Evolutionary conservation across 1,284 basidiomycete genomes (phyloP).

Genomic region (Mixia osmundae): DNA sequence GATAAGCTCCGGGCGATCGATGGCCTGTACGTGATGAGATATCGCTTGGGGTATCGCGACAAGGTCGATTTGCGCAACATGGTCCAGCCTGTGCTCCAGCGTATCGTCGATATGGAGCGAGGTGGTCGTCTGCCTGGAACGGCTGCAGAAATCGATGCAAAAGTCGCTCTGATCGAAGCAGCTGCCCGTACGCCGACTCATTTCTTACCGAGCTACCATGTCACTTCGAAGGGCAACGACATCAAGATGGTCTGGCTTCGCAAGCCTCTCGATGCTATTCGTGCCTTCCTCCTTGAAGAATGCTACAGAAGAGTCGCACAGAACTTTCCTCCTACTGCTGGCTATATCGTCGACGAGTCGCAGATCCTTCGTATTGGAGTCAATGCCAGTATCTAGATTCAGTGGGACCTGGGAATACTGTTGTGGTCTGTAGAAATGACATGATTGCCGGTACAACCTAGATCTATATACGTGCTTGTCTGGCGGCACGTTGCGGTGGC

Average conservation of each 20-base stretch:
- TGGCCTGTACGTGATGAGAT: conserved; percentile 8
- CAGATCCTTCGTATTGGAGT: conserved; percentile 8
- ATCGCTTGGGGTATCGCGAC: conserved; percentile 8
- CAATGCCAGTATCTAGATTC: conserved; percentile 7
- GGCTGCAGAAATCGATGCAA: conserved; percentile 2
- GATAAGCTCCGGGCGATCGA: conserved; percentile 6
- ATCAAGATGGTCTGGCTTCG: not conserved
- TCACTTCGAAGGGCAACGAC: not conserved
- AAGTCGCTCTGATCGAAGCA: conserved; percentile 3
- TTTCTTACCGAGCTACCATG: conserved; percentile 4
- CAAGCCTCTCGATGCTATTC: not conserved
- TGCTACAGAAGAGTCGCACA: conserved; percentile 2
- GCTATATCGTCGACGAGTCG: conserved; percentile 7
- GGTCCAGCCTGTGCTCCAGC: conserved; percentile 4
- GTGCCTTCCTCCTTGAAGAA: not conserved
- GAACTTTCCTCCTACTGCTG: conserved; percentile 7
- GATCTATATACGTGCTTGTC: too few relatives aligned
- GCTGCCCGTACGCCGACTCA: conserved; percentile 8
- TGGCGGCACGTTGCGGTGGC: too few relatives aligned
- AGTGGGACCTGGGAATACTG: too few relatives aligned
- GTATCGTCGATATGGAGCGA: conserved; percentile 7
- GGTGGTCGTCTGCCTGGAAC: conserved; percentile 1
- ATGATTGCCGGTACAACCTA: too few relatives aligned
- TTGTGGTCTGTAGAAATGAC: too few relatives aligned
- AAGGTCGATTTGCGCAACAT: conserved; percentile 6